These are phyloP conservation scores for Hawksworthiomyces lignivorus DNA, from an alignment of 2,329 filamentous ascomycete genomes.

Conservation along the genomic window DNA sequence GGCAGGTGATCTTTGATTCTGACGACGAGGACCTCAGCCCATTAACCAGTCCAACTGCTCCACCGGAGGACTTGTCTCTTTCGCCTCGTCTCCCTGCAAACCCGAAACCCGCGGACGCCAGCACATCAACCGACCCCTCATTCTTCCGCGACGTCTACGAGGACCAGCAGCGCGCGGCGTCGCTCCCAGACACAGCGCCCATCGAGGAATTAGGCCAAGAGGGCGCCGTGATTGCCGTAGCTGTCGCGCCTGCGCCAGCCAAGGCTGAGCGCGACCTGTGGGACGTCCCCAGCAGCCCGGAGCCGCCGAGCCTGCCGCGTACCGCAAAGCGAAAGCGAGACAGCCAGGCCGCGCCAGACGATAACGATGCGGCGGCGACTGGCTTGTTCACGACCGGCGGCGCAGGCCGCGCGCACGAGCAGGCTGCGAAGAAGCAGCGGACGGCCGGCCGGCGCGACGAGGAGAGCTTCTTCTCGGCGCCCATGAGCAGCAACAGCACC, in stretches of 20 bases:
- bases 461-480: no score
- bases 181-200: no score
- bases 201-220: no score
- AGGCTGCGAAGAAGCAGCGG: slow-evolving; percentile 2
- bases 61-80: background rate
- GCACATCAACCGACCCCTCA: slow-evolving; percentile 37
- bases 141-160: slow-evolving; percentile 42
- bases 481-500: background rate
- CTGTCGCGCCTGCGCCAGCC: background rate
- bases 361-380: no score
- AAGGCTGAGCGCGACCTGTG: slow-evolving; percentile 26
- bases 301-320: background rate
- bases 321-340: slow-evolving; percentile 16
- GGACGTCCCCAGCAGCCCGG: slow-evolving; percentile 38
- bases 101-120: slow-evolving; percentile 6
- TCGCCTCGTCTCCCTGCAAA: background rate
- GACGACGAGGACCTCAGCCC: slow-evolving; percentile 25
- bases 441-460: slow-evolving; percentile 5
- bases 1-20: slow-evolving; percentile 24
- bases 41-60: slow-evolving; percentile 8
- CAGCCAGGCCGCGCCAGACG: background rate
- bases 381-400: background rate
- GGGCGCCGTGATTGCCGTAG: background rate
- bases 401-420: no score
- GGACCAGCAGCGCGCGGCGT: slow-evolving; percentile 29